Evolutionary conservation across 2,329 filamentous ascomycete genomes (phyloP), one percentile per base, ranked within the genome.

Genomic region (Aspergillus versicolor): DNA sequence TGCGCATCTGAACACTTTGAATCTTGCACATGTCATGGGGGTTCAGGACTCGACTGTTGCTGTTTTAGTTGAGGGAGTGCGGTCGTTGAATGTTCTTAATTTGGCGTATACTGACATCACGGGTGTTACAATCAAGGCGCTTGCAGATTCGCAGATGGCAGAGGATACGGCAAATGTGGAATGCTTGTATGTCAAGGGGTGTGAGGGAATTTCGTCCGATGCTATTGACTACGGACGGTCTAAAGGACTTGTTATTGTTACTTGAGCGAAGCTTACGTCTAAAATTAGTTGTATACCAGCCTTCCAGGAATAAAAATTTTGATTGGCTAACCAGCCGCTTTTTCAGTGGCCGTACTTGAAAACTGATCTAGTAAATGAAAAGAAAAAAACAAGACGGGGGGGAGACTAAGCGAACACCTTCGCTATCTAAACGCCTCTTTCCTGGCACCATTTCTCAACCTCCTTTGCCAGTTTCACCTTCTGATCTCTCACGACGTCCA

Each of bases 391-490:
- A 21, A 21, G 21, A 21, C 21, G 21, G 15, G 4, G 15, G 15
- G 15, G 9, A 37, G 34, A 37, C 12, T n/a, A n/a, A 7, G 12
- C 34, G 13, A 37, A 37, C 12, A 37, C 34, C 12, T 34, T 13
- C 32, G 5, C 34, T 37, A 19, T 22, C 54, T 40, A 76, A 46
- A 76, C 75, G 5, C 76, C 75, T 27, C 77, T 70, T 61, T 80
- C 77, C 60, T 75, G 67, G 53, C 77, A 79, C 72, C 76, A 80
- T 59, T 66, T 72, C 63, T 74, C 71, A 32, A 80, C 78, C 64
- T 80, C 78, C 54, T 61, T 67, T 4, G 69, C 70, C 52, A 73
- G 41, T 51, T 72, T 73, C 13, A 70, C 69, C 57, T 59, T 66
- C 48, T 73, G 70, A 19, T 71, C 69, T 21, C 66, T 66, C 9